Conservation (phyloP, 345 rosid species). For the Excoecaria cochinchinensis region DNA sequence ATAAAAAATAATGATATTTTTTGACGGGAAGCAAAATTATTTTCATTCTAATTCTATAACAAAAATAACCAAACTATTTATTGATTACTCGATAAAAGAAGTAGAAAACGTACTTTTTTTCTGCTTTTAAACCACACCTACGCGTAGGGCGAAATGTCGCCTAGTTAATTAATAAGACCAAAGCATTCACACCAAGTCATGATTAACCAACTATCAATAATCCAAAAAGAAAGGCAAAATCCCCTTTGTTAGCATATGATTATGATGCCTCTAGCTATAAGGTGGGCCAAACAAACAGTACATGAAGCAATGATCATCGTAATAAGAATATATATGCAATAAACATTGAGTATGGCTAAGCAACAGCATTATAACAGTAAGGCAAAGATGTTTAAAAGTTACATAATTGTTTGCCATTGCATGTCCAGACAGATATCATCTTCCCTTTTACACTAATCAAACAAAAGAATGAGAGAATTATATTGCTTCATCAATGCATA, state of each 20-base stretch:
- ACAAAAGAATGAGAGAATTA: neutral
- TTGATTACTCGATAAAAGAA: too few species aligned
- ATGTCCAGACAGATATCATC: neutral
- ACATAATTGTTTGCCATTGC: constrained; percentile 3
- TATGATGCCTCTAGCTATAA: too few species aligned
- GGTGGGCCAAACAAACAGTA: neutral
- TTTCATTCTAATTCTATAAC: too few species aligned
- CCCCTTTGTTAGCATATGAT: too few species aligned
- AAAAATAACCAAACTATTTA: too few species aligned
- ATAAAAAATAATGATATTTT: too few species aligned
- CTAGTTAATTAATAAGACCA: neutral
- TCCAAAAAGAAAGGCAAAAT: too few species aligned
- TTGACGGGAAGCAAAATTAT: too few species aligned
- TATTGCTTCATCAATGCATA: too few species aligned
- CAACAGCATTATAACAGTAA: neutral
- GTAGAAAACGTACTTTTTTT: too few species aligned
- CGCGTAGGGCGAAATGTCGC: neutral
- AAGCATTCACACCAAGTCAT: neutral
- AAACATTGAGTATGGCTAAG: neutral
- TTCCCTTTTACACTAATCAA: neutral
- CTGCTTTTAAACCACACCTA: too few species aligned
- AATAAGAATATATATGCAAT: neutral
- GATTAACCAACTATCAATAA: too few species aligned
- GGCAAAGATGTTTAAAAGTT: neutral
- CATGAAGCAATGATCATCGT: neutral